Evolutionary conservation across 2,329 filamentous ascomycete genomes (phyloP).

Genomic region (Ceratocystis eucalypticola): DNA sequence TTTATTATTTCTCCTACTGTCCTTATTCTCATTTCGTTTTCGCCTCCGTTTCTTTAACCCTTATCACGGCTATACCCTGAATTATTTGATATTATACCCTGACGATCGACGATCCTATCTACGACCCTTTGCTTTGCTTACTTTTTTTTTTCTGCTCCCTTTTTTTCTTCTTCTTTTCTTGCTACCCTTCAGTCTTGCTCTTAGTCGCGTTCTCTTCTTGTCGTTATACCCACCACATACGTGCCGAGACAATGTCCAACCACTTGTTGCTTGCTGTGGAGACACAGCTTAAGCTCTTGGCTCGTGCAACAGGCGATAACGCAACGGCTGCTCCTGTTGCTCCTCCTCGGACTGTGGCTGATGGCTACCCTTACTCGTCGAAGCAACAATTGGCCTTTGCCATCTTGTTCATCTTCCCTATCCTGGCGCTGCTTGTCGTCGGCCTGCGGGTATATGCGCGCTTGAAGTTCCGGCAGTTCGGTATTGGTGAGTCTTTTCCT

Average conservation of each 20-base stretch:
- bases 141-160: not conserved
- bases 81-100: not conserved
- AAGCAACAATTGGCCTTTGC: conserved; percentile 25
- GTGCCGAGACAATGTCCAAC: not conserved
- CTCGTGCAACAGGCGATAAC: not conserved
- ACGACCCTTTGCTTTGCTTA: not conserved
- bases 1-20: not conserved
- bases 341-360: not conserved
- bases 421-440: conserved; percentile 24
- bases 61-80: not conserved
- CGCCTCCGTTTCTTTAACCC: not conserved
- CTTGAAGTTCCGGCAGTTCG: conserved; percentile 23
- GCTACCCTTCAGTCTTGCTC: not conserved
- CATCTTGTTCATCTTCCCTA: conserved; percentile 26
- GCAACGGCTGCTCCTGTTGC: not conserved
- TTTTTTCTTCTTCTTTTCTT: not conserved
- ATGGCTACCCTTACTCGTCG: conserved; percentile 18
- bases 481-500: conserved; percentile 22
- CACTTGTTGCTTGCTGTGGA: not conserved
- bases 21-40: not conserved
- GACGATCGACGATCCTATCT: conserved; percentile 1
- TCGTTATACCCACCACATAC: not conserved
- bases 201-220: not conserved
- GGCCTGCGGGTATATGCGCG: conserved; percentile 24
- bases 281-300: not conserved